phyloP scores from a whole-genome alignment of 1,284 basidiomycete species.

The Tylopilus orsonianus region DNA sequence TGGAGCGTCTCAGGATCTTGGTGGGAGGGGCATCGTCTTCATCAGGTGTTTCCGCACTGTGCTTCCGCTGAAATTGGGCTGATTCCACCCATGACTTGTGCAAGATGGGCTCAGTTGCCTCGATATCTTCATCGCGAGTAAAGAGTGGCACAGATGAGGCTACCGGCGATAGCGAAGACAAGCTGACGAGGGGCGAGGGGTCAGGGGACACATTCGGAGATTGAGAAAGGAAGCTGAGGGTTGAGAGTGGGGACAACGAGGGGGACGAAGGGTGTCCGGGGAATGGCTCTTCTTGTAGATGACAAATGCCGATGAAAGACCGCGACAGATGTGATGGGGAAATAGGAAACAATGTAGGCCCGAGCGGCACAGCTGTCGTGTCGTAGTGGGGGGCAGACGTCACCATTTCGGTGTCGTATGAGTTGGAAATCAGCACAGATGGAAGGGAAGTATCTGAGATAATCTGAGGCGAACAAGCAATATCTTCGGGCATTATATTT shows the following conservation, averaged over 20 bases:
- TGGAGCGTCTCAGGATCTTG: constrained; percentile 13
- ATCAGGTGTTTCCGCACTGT: constrained; percentile 3
- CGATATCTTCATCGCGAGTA: background rate
- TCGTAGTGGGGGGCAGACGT: too few relatives aligned
- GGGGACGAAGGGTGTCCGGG: background rate
- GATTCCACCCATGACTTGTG: background rate
- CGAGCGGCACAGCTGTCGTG: background rate
- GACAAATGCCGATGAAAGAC: background rate
- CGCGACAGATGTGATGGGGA: constrained; percentile 5
- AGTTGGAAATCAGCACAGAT: background rate
- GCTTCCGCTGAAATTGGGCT: constrained; percentile 14
- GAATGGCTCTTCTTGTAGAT: background rate
- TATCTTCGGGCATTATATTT: constrained; percentile 22
- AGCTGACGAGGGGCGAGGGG: constrained; percentile 1
- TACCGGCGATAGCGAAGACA: constrained; percentile 3
- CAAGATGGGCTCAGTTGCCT: background rate
- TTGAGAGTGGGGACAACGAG: constrained; percentile 21
- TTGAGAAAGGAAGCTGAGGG: constrained; percentile 14
- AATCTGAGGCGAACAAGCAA: constrained; percentile 18
- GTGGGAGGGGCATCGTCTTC: constrained; percentile 2
- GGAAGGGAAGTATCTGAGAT: background rate
- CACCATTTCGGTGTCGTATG: background rate
- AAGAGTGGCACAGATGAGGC: background rate
- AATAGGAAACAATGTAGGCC: background rate
- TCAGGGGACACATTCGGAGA: constrained; percentile 15